Base-by-base conservation (phyloP, 1,139 yeast genomes). In the Blastobotrys serpentis region DNA sequence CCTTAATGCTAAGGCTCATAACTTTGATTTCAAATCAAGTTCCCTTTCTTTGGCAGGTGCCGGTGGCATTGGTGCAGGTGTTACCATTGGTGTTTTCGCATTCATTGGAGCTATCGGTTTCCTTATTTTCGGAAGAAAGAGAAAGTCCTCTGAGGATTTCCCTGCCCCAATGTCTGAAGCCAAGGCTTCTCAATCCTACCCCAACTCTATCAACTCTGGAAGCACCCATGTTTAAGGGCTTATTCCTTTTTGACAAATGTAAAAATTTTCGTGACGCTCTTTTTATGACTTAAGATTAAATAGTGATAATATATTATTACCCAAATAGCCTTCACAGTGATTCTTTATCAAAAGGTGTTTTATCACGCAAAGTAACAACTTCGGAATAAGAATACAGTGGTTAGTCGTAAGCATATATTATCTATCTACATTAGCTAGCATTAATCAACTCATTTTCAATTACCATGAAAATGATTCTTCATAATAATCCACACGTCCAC, bases 1-100 rank as follows among this genome's bases (percentile, higher is more conserved):
- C 44, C 44, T 52, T 21, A 42, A 48, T 22, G 56, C 56, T 21
- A 32, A 34, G 23, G 58, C 68, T 17, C 60, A 60, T 46, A 50
- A 51, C 22, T 54, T 63, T 25, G 51, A 53, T 23, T 52, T 63
- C 29, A 52, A 63, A 38, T 49, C 68, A 33, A 50, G 52, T 13
- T 55, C 56, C 18, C 50, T 73, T 45, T 50, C 70, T 4, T 58
- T 63, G 16, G 76, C 75, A 7, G 75, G 54, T 37, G 77, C 76
- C 26, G 77, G 77, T 51, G 77, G 77, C 50, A 72, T 74, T 52
- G 77, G 77, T 46, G 77, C 77, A n/a, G 77, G 76, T 58, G 74
- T 70, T 40, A 73, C 77, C 19, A 58, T 73, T 46, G 74, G 71
- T 48, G 76, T 70, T 3, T 55, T 71, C 53, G 52, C 65, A 17